Evolutionary conservation across 306 rosid species (phyloP), one percentile per base, ranked within the genome.

Genomic region (Arachis hypogaea): DNA sequence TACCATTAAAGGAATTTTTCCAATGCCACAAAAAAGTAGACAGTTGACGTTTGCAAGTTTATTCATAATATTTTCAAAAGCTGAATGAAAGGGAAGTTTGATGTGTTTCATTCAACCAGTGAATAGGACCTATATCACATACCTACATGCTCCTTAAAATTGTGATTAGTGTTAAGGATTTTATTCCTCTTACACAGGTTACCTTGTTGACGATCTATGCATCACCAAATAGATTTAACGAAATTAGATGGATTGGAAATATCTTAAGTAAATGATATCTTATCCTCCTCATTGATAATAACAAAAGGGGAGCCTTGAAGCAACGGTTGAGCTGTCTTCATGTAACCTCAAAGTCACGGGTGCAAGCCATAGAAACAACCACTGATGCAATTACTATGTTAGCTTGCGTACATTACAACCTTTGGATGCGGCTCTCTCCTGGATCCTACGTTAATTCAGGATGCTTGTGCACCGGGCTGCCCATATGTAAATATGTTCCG

Each of bases 11-110:
- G 28, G 68, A 62, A 46, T 49, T 59, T 5, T 50, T 9, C 72
- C 7, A 42, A 69, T 63, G 33, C 62, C 44, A 69, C 75, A 66
- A 42, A 68, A 79, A 43, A 7, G 41, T 56, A 47, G 30, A 46
- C 29, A 12, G 69, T 46, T 46, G 7, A 9, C 69, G 54, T 54
- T 28, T 45, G 59, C 60, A 49, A 28, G 33, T 71, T 71, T 8
- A 59, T 55, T 9, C 42, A 73, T 30, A 55, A 51, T 63, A 54
- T 11, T 47, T n/a, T 42, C 18, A 1, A 16, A 3, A 18, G 54
- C 62, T 73, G 42, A 59, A 59, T 58, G 12, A 1, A 40, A 63
- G 18, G 46, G 63, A 4, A 38, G 7, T 62, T 71, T 41, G 60
- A 52, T 54, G 16, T 40, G 57, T 7, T 62, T 18, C 28, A 22